Evolutionary conservation across 768 basidiomycete species (phyloP).

Genomic region (Psilocybe cyanescens): DNA sequence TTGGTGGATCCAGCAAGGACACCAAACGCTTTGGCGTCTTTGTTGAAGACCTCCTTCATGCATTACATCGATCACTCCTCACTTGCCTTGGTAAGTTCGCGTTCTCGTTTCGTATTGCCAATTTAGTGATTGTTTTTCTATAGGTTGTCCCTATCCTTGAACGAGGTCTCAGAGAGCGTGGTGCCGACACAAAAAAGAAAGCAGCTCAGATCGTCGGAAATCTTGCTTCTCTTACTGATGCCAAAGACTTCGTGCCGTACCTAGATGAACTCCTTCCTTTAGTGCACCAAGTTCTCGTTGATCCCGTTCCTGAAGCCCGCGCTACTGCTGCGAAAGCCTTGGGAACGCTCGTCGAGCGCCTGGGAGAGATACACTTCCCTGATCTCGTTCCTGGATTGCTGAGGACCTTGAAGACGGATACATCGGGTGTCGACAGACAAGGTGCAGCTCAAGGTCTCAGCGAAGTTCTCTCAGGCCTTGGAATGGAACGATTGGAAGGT

Average conservation of each 20-base stretch:
- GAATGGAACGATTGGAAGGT: constrained; percentile 96
- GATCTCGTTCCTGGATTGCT: constrained; percentile 91
- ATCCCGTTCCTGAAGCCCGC: constrained; percentile 97
- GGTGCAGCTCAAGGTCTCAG: constrained; percentile 97
- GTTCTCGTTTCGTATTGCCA: background rate
- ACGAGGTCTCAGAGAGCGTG: constrained; percentile 87
- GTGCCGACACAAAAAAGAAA: constrained; percentile 94
- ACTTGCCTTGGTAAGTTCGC: constrained; percentile 73
- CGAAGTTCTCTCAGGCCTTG: constrained; percentile 93
- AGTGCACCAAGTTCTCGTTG: constrained; percentile 90
- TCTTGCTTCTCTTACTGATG: constrained; percentile 85
- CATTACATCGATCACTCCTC: constrained; percentile 99
- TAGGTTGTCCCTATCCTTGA: constrained; percentile 96
- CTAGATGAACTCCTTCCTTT: constrained; percentile 86
- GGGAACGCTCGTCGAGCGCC: constrained; percentile 93
- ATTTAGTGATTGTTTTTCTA: background rate
- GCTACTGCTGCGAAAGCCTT: constrained; percentile 97
- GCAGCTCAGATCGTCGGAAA: constrained; percentile 99
- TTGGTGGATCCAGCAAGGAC: constrained; percentile 95
- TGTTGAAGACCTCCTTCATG: constrained; percentile 94
- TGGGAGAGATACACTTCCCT: constrained; percentile 95
- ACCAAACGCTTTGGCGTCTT: constrained; percentile 76
- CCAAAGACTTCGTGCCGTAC: constrained; percentile 94
- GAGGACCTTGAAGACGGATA: constrained; percentile 88
- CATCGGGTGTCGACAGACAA: constrained; percentile 95